Evolutionary conservation across 148 eudicot genomes (phyloP).

Genomic region (Suaeda aralocaspica): DNA sequence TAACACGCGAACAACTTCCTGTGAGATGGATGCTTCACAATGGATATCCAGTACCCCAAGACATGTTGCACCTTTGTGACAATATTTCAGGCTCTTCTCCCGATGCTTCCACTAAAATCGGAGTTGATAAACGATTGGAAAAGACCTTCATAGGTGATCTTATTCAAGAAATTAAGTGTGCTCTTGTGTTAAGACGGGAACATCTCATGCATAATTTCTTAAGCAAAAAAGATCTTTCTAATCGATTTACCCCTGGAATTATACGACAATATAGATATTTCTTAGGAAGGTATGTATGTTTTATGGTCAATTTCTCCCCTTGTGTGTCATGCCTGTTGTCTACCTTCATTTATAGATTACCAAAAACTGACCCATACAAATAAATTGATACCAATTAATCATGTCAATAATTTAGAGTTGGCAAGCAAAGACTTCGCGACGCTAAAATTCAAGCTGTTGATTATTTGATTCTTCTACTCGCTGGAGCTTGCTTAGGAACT

Average conservation of each 20-base stretch:
- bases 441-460: slow-evolving; percentile 82
- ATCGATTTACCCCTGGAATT: slow-evolving; percentile 62
- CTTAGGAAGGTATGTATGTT: slow-evolving; percentile 64
- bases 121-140: slow-evolving; percentile 26
- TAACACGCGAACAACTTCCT: slow-evolving; percentile 84
- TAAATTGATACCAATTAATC: neutral
- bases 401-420: slow-evolving; percentile 39
- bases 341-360: too few relatives aligned
- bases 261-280: slow-evolving; percentile 73
- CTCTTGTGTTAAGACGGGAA: slow-evolving; percentile 37
- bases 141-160: slow-evolving; percentile 42
- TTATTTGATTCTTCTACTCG: slow-evolving; percentile 78
- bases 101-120: slow-evolving; percentile 22
- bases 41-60: slow-evolving; percentile 85
- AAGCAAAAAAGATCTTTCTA: slow-evolving; percentile 49
- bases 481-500: slow-evolving; percentile 89
- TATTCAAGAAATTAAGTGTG: slow-evolving; percentile 42
- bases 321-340: too few relatives aligned
- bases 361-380: too few relatives aligned
- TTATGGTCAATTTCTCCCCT: too few relatives aligned
- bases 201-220: slow-evolving; percentile 41
- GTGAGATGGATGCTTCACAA: slow-evolving; percentile 98
- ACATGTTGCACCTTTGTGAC: slow-evolving; percentile 78
- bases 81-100: slow-evolving; percentile 50
- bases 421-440: slow-evolving; percentile 87